Evolutionary conservation across 1,139 yeast species (phyloP).

Genomic region (Saccharomyces uvarum): DNA sequence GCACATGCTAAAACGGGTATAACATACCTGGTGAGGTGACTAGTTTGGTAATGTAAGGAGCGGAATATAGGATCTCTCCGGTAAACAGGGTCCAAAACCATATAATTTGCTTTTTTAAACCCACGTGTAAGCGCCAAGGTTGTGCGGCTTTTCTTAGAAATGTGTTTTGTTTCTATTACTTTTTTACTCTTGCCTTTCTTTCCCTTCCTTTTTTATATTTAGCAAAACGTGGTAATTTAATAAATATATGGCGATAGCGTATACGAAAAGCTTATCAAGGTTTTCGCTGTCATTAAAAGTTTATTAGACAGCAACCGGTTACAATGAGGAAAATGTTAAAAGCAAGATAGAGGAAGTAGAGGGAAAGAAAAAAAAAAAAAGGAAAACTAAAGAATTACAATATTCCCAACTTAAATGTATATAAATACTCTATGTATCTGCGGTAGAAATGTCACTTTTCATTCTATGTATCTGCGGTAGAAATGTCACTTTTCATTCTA

Average conservation of each 20-base stretch:
- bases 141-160: background rate
- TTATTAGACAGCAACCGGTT: background rate
- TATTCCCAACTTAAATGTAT: no score
- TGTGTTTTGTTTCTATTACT: background rate
- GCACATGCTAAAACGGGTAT: background rate
- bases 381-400: no score
- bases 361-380: no score
- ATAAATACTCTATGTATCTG: no score
- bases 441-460: no score
- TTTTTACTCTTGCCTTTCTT: background rate
- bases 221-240: background rate
- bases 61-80: background rate
- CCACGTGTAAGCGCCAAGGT: background rate
- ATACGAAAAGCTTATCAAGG: background rate
- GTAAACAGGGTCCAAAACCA: background rate
- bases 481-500: no score
- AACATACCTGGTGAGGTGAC: background rate
- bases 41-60: background rate
- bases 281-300: background rate
- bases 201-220: background rate
- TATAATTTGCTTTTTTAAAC: background rate
- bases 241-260: background rate
- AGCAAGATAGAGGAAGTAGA: background rate
- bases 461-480: no score
- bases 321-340: background rate